Evolutionary conservation across 352 stramenopile genomes (phyloP), one percentile per base, ranked within the genome.

Genomic region (Globisporangium iwayamae): DNA sequence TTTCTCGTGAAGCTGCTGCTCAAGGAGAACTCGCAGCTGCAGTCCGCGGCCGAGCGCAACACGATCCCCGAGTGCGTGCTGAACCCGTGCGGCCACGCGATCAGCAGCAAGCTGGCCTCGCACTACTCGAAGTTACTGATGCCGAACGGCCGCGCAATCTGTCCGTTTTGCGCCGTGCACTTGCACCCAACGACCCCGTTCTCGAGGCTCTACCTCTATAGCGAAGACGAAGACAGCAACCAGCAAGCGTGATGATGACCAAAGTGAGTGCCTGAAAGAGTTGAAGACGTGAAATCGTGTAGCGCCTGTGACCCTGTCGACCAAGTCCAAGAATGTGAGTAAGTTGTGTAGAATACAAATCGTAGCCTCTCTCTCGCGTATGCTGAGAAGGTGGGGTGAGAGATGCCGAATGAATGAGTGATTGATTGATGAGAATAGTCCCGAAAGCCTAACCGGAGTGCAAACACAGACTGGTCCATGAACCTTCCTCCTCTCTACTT

Each of bases 81-180:
- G 28, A 94, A 94, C 67, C 85, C 85, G 25, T 94, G 85, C 59
- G 85, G 85, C n/a, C 85, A 94, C 53, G 78, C 83, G 9, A 90
- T 90, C 65, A 91, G 81, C 55, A 69, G 58, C 50, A 84, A 82
- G 30, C 73, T 91, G 20, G 85, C 85, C n/a, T 67, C 62, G 1
- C 72, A 89, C 46, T 91, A 90, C 57, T 71, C 81, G 9, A 62
- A 61, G 36, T 48, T 94, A 28, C 66, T 87, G 28, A 90, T 94
- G 79, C 83, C 82, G 0, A 92, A 89, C 56, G 85, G 85, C 45
- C 78, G 83, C 1, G 73, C 81, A 18, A 94, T 94, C 53, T 94
- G 85, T 60, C 85, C 85, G 11, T 91, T 94, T 57, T 94, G 85
- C 54, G 85, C 85, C 2, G 80, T 86, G 51, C 78, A 91, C 41